Base-by-base conservation (phyloP, 164 flowering plant genomes). In the Stephania cephalantha region DNA sequence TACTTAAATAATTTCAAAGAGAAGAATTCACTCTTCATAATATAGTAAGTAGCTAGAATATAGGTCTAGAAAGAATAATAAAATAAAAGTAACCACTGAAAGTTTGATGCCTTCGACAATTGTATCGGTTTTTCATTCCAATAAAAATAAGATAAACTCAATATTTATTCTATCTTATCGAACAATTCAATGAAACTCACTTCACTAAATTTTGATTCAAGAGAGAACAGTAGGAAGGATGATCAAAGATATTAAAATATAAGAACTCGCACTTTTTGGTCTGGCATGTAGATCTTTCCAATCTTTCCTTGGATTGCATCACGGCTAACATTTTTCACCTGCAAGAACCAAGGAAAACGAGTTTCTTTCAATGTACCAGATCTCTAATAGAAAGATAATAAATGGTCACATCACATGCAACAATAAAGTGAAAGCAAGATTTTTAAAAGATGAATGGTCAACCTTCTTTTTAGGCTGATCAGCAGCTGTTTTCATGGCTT, bases 201-300 rank as follows among this genome's bases (percentile, higher is more conserved):
- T 35, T 35, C 42, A 35, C 4, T 35, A 35, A 35, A 35, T 35
- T 35, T 35, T 35, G 42, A 35, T 35, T 35, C 42, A 35, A 50
- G 15, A 50, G 55, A 50, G 15, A 50, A 8, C 7, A 50, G 15
- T 50, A 9, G 55, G 55, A 50, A 50, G 12, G 15, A 50, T 8
- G 12, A 50, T 50, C n/a, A 58, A 58, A 6, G 64, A 58, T 4
- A 58, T 15, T 6, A 58, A 58, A 0, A 17, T 58, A 58, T 15
- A 58, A 35, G 42, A 35, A 35, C 20, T 18, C 45, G 42, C 71
- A 91, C 98, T 95, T 95, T 78, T 80, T 95, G 98, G 67, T 95
- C 90, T 10, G 99, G 99, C 66, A 95, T 85, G 75, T 90, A 93
- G 53, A 93, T 85, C 89, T 85, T 90, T 63, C 97, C 98, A 70